These are phyloP conservation scores for Penicillium waksmanii DNA, from an alignment of 495 filamentous ascomycete genomes.

Conservation along the genomic window DNA sequence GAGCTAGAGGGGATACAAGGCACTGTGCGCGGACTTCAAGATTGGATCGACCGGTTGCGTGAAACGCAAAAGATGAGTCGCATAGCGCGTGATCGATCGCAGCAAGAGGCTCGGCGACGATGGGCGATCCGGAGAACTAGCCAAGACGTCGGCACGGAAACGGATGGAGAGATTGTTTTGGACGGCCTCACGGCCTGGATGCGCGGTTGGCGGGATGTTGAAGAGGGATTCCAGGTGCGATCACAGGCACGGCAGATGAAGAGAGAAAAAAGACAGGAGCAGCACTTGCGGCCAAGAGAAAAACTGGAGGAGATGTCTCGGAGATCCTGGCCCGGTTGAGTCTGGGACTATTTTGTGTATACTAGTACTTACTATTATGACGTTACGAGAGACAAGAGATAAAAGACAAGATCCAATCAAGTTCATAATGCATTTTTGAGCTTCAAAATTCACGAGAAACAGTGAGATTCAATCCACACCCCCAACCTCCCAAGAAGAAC, in stretches of 20 bases:
- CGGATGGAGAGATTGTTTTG: slow-evolving; percentile 33
- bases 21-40: slow-evolving; percentile 39
- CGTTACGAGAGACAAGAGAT: not conserved
- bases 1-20: slow-evolving; percentile 44
- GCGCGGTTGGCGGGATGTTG: slow-evolving; percentile 46
- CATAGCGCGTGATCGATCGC: not conserved
- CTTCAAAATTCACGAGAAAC: slow-evolving; percentile 13
- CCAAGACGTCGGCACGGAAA: slow-evolving; percentile 6
- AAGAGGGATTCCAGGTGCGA: slow-evolving; percentile 39
- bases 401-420: slow-evolving; percentile 1
- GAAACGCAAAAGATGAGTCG: slow-evolving; percentile 24
- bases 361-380: slow-evolving; percentile 1
- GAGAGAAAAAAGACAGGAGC: slow-evolving; percentile 29
- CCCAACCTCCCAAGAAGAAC: slow-evolving; percentile 19
- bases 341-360: not conserved
- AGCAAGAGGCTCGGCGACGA: slow-evolving; percentile 17
- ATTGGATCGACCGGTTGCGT: slow-evolving; percentile 36
- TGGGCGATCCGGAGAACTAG: slow-evolving; percentile 22
- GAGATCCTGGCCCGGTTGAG: not conserved
- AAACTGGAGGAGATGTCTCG: not conserved
- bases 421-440: slow-evolving; percentile 17
- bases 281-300: slow-evolving; percentile 7
- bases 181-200: slow-evolving; percentile 47
- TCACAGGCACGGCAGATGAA: slow-evolving; percentile 27
- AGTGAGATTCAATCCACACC: slow-evolving; percentile 11